Percentiles rank a stretch among this genome's conserved stretches.
Conservation (phyloP, 2,329 filamentous ascomycete species). For the Calonectria honghensis region DNA sequence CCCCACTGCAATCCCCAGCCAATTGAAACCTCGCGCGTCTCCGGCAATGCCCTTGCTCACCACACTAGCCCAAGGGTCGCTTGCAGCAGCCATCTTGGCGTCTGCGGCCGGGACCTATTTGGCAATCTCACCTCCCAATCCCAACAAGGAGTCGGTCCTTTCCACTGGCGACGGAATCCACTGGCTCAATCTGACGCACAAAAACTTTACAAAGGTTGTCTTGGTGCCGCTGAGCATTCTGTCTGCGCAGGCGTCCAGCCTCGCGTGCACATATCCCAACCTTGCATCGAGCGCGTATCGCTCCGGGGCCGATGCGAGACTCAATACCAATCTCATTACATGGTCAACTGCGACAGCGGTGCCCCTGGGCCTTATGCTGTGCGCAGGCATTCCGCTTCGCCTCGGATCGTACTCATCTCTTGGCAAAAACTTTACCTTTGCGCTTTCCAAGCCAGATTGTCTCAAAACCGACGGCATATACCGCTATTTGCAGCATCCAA, state of each 20-base stretch:
- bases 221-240: constrained; percentile 52
- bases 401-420: constrained; percentile 65
- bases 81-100: constrained; percentile 52
- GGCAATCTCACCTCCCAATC: constrained; percentile 58
- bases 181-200: constrained; percentile 53
- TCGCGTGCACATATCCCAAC: constrained; percentile 42
- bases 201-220: constrained; percentile 49
- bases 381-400: constrained; percentile 57
- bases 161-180: constrained; percentile 51
- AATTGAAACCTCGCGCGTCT: background rate
- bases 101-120: constrained; percentile 57
- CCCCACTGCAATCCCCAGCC: background rate
- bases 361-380: constrained; percentile 59
- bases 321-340: constrained; percentile 58
- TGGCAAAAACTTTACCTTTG: constrained; percentile 73
- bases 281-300: constrained; percentile 53
- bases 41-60: constrained; percentile 34
- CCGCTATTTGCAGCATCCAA: constrained; percentile 70
- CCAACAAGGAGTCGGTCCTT: constrained; percentile 36
- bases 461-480: constrained; percentile 70
- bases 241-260: constrained; percentile 49
- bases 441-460: constrained; percentile 66
- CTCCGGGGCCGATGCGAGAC: constrained; percentile 56
- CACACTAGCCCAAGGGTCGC: constrained; percentile 43
- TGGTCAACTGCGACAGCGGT: constrained; percentile 61